Percentiles rank a stretch among this genome's conserved stretches.
Conservation (phyloP, 2,329 filamentous ascomycete genomes). For the Colletotrichum neosansevieriae region DNA sequence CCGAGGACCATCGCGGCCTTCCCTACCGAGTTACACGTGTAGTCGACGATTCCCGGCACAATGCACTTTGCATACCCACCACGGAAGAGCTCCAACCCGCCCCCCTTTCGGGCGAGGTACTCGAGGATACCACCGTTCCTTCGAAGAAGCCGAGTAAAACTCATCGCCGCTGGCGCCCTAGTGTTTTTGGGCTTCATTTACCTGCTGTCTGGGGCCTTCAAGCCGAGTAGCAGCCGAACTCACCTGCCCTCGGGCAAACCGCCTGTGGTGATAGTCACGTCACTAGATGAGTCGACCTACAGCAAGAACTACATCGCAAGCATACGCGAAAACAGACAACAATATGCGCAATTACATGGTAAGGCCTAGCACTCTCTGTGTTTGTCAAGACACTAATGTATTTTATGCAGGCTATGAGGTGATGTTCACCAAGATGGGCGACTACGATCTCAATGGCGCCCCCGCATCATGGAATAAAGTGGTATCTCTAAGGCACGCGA, state of each 20-base stretch:
- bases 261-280: constrained; percentile 84
- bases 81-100: constrained; percentile 83
- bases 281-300: constrained; percentile 76
- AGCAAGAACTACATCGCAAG: constrained; percentile 76
- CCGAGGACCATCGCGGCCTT: background rate
- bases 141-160: constrained; percentile 73
- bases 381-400: constrained; percentile 35
- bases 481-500: constrained; percentile 88
- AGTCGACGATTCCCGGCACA: constrained; percentile 44
- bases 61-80: constrained; percentile 95
- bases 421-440: constrained; percentile 81
- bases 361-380: constrained; percentile 48
- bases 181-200: constrained; percentile 71
- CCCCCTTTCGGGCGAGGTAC: constrained; percentile 75
- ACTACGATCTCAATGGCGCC: constrained; percentile 77
- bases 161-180: constrained; percentile 66
- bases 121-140: constrained; percentile 61
- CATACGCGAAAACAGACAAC: constrained; percentile 83
- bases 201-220: constrained; percentile 59
- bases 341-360: constrained; percentile 92
- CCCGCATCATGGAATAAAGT: constrained; percentile 80
- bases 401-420: constrained; percentile 79
- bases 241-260: constrained; percentile 65
- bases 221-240: constrained; percentile 21
- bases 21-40: constrained; percentile 1